Evolutionary conservation across 345 rosid species (phyloP).

Genomic region (Euclidium syriacum): DNA sequence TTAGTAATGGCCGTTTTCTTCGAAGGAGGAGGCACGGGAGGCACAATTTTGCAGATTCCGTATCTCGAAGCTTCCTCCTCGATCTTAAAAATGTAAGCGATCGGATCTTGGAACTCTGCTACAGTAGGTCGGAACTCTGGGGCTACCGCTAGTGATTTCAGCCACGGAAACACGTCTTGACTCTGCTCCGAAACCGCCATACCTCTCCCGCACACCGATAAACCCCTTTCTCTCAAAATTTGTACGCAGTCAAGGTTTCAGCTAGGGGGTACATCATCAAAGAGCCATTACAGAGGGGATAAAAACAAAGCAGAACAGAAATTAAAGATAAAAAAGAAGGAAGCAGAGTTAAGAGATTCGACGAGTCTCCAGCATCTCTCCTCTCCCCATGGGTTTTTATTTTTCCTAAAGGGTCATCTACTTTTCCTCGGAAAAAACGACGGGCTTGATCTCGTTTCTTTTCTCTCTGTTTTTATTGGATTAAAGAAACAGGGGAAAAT

Average conservation of each 20-base stretch:
- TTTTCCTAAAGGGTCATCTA: slow-evolving; percentile 2
- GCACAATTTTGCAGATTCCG: slow-evolving; percentile 98
- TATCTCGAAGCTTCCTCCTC: slow-evolving; percentile 87
- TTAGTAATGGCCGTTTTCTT: slow-evolving; percentile 63
- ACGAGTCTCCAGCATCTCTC: neutral
- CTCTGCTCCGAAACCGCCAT: slow-evolving; percentile 57
- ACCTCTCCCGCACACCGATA: neutral
- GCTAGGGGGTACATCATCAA: slow-evolving; percentile 4
- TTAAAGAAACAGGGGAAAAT: slow-evolving; percentile 35
- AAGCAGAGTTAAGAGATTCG: slow-evolving; percentile 29
- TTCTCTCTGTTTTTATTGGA: slow-evolving; percentile 25
- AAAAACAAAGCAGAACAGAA: neutral
- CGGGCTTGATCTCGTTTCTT: slow-evolving; percentile 27
- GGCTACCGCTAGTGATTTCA: slow-evolving; percentile 77
- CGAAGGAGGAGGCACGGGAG: slow-evolving; percentile 66
- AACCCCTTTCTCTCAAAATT: neutral
- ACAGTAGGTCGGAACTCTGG: slow-evolving; percentile 87
- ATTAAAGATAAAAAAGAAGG: neutral
- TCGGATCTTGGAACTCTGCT: slow-evolving; percentile 98
- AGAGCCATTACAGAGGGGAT: slow-evolving; percentile 29
- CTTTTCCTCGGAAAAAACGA: slow-evolving; percentile 27
- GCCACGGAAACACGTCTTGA: slow-evolving; percentile 79
- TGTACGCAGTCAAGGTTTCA: slow-evolving; percentile 1
- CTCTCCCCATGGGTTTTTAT: neutral
- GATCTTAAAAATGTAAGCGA: slow-evolving; percentile 95